Percentiles rank a stretch among this genome's conserved stretches.
Evolutionary conservation across 2,329 filamentous ascomycete genomes (phyloP).

Genomic region (Whalleya microplaca): DNA sequence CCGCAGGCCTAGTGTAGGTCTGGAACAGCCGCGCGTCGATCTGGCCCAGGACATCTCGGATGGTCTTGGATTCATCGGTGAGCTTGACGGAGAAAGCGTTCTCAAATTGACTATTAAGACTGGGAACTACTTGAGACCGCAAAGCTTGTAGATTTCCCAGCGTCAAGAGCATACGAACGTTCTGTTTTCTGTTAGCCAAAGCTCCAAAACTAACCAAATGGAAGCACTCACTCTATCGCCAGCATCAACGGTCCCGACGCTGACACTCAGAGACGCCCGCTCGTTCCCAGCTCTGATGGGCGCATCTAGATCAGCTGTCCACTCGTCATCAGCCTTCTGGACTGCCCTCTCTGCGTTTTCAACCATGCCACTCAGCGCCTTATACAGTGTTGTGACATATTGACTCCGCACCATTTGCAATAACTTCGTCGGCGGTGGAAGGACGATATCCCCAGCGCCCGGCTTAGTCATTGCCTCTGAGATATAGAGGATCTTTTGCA

Average conservation of each 20-base stretch:
- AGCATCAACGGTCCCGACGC: slow-evolving; percentile 55
- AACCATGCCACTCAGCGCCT: slow-evolving; percentile 91
- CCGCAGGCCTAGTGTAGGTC: slow-evolving; percentile 82
- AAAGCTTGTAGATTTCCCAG: slow-evolving; percentile 89
- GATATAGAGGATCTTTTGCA: slow-evolving; percentile 96
- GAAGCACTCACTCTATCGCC: slow-evolving; percentile 55
- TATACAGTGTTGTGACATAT: slow-evolving; percentile 93
- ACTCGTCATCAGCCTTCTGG: slow-evolving; percentile 66
- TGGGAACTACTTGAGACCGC: slow-evolving; percentile 79
- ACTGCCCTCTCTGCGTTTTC: slow-evolving; percentile 86
- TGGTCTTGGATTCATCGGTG: slow-evolving; percentile 89
- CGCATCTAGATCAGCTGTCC: slow-evolving; percentile 54
- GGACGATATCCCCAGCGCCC: slow-evolving; percentile 75
- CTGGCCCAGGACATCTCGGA: slow-evolving; percentile 85
- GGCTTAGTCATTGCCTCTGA: slow-evolving; percentile 80
- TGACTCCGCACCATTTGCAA: slow-evolving; percentile 88
- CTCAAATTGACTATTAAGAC: slow-evolving; percentile 90
- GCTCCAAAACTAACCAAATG: background rate
- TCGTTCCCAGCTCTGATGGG: slow-evolving; percentile 39
- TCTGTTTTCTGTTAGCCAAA: slow-evolving; percentile 54
- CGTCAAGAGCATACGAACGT: slow-evolving; percentile 90
- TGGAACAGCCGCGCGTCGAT: slow-evolving; percentile 92
- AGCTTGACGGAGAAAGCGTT: slow-evolving; percentile 92
- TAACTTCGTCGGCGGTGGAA: slow-evolving; percentile 83
- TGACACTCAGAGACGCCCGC: slow-evolving; percentile 42